phyloP scores from a whole-genome alignment of 2,329 filamentous ascomycete species.

The Colletotrichum nymphaeae region DNA sequence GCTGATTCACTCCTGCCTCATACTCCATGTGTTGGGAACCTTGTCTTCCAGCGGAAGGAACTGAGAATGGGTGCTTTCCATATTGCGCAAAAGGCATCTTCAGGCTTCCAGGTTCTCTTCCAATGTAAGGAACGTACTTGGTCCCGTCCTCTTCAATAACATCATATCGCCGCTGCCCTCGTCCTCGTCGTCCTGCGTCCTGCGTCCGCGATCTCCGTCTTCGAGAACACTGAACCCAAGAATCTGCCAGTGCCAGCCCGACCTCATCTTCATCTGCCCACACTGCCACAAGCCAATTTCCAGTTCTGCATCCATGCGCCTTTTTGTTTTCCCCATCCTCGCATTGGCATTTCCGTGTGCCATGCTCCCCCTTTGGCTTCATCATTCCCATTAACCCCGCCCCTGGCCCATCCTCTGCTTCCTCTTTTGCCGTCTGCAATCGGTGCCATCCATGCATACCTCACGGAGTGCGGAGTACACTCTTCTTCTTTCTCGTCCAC shows the following conservation, averaged over 20 bases:
- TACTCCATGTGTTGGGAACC: too few species aligned
- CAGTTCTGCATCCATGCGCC: not conserved
- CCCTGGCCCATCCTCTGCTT: not conserved
- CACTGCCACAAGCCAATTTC: not conserved
- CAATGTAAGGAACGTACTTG: too few species aligned
- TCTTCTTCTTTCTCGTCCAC: not conserved
- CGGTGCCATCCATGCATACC: not conserved
- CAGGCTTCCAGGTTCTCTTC: too few species aligned
- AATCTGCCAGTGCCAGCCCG: not conserved
- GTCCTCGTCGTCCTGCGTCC: not conserved
- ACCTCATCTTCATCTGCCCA: not conserved
- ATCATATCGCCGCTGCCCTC: not conserved
- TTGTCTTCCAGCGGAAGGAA: not conserved
- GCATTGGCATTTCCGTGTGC: constrained; percentile 29
- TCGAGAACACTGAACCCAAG: not conserved
- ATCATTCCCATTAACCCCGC: constrained; percentile 15
- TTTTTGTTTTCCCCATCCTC: constrained; percentile 30
- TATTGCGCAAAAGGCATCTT: too few species aligned
- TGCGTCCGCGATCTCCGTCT: not conserved
- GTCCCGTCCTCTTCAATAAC: constrained; percentile 1
- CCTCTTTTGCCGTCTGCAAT: not conserved
- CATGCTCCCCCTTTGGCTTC: constrained; percentile 15
- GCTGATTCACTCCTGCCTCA: too few species aligned
- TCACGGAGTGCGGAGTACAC: not conserved
- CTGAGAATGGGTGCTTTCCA: not conserved